phyloP scores from a whole-genome alignment of 371 early-diverging fungal species.

The Chytridium lagenaria region DNA sequence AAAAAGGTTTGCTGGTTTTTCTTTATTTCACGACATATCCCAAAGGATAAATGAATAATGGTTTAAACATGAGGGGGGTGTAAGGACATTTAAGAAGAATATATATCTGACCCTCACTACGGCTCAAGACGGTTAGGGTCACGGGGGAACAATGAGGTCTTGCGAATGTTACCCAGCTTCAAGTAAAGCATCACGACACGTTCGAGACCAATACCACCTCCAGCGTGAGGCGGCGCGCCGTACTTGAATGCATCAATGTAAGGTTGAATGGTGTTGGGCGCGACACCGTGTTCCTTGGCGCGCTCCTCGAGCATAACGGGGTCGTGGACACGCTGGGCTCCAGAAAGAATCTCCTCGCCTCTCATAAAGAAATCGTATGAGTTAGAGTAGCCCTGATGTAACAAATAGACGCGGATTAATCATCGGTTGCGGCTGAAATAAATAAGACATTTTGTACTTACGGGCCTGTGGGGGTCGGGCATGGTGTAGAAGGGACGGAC shows the following conservation, averaged over 20 bases:
- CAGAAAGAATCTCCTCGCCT: constrained; percentile 99
- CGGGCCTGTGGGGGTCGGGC: constrained; percentile 87
- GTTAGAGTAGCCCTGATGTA: constrained; percentile 86
- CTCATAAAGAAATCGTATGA: constrained; percentile 99
- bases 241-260: constrained; percentile 99
- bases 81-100: too few species aligned
- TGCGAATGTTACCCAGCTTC: constrained; percentile 96
- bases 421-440: constrained; percentile 2
- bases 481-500: constrained; percentile 99
- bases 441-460: constrained; percentile 29
- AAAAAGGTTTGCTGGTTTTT: too few species aligned
- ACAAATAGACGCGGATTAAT: not conserved
- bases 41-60: too few species aligned
- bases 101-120: constrained; percentile 55
- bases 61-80: too few species aligned
- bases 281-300: constrained; percentile 83
- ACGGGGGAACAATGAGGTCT: constrained; percentile 97
- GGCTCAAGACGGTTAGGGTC: constrained; percentile 98
- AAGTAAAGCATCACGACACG: constrained; percentile 98
- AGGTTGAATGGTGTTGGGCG: constrained; percentile 82
- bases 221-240: constrained; percentile 99
- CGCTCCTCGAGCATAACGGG: constrained; percentile 84
- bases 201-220: constrained; percentile 98
- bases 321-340: constrained; percentile 99
- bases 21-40: not conserved